Base-by-base conservation (phyloP, 2,329 filamentous ascomycete genomes). In the Fusarium sp. region DNA sequence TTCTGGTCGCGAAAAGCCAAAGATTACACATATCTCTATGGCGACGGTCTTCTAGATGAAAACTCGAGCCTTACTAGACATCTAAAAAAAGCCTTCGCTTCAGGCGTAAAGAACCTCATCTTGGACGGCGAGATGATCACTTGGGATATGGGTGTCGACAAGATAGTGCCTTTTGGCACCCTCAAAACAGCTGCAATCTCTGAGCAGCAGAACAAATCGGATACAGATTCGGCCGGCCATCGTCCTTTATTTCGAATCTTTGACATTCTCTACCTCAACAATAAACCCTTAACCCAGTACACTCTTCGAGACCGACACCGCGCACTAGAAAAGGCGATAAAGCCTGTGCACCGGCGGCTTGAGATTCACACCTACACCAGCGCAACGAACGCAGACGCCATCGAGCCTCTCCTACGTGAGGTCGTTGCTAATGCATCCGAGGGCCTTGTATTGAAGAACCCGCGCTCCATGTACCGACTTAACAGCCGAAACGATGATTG, bases 121-220 rank as follows among this genome's bases (percentile, higher is more conserved):
- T 82, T 99, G 0, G 95, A 99, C 70, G 95, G 95, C 9, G 95
- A 99, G 75, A 99, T 99, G 95, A 93, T 99, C 55, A 97, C 93
- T 1, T 99, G 95, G 95, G 92, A 98, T 72, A 91, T 93, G 59
- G 87, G 89, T 40, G 82, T 91, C 45, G 91, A 97, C 77, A 90
- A 90, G 52, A 91, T 95, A 48, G 90, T 96, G 13, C 88, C 90
- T 0, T 99, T 99, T 74, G 95, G 95, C 7, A 96, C 92, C 0
- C 82, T 99, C 44, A 99, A 99, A 77, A 94, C 92, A 2, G 94
- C 93, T 0, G 94, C 94, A 1, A 77, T 96, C 29, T 84, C 88
- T 0, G 91, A 94, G 70, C 89, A 93, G 71, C 86, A 88, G 60
- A 81, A 83, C 58, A 77, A 77, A 4, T 86, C 81, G 5, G 89